Base-by-base conservation (phyloP, 2,329 filamentous ascomycete genomes). In the Cadophora gregata region DNA sequence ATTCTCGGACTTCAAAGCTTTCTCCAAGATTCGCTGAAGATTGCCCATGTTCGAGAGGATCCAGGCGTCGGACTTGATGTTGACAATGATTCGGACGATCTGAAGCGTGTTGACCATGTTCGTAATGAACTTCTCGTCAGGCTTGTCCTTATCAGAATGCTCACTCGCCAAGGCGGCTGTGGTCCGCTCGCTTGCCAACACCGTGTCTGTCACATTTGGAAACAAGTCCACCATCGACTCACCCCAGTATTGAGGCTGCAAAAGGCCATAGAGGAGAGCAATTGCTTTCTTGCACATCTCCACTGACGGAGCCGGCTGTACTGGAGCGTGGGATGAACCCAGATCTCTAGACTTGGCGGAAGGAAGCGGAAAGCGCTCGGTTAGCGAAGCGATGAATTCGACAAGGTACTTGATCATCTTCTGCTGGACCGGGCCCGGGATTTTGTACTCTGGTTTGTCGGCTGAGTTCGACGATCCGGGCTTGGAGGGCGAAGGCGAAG, bases 351-450 rank as follows among this genome's bases (percentile, higher is more conserved):
- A 84, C 73, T 89, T 91, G 16, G 87, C 85, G 25, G 91, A 91
- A 16, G 90, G 90, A 25, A 93, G 86, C 24, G 89, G 89, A 77
- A 92, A 97, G 38, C 94, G 88, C 78, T 98, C 96, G 21, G 91
- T 90, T 25, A 97, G 84, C 60, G 93, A 91, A 1, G 93, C 94
- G 72, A 98, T 97, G 79, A 98, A 98, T 68, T 96, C 92, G 33
- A 98, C 92, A 36, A 99, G 86, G 75, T 98, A 99, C 79, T 97
- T 97, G 58, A 97, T 86, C 82, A 99, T 90, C 78, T 93, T 90
- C 51, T 89, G 86, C 24, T 94, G 88, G 63, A 91, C 88, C 1
- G 86, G 78, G 0, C 85, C 77, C 9, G 91, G 87, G 29, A 95
- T 89, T 68, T 86, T 83, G 72, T 92, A 94, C 64, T 93, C 91